These are phyloP conservation scores for Amanita subjunquillea DNA, from an alignment of 768 basidiomycete genomes.

Conservation along the genomic window DNA sequence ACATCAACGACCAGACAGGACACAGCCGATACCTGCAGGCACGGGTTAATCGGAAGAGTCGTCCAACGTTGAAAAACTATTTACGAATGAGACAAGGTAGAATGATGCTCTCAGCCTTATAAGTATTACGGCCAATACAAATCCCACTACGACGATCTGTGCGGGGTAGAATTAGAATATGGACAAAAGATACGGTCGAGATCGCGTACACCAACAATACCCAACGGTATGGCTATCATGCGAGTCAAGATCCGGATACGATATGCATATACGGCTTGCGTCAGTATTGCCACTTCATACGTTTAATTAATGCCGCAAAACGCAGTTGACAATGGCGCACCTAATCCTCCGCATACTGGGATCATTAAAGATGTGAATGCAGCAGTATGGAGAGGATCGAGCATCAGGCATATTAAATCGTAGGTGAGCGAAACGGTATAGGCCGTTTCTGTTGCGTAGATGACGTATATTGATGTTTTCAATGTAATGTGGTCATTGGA, in stretches of 20 bases:
- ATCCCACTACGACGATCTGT: not conserved
- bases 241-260: conserved; percentile 19
- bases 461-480: conserved; percentile 17
- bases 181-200: too few relatives aligned
- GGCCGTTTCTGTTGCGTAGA: conserved; percentile 18
- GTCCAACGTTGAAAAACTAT: not conserved
- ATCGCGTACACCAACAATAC: conserved; percentile 5
- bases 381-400: not conserved
- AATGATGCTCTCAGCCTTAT: not conserved
- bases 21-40: conserved; percentile 16
- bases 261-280: conserved; percentile 23
- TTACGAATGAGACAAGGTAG: not conserved
- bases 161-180: not conserved
- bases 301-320: not conserved
- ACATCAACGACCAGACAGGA: conserved; percentile 20
- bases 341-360: conserved; percentile 14
- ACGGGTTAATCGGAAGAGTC: not conserved
- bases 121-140: not conserved
- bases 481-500: conserved; percentile 15
- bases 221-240: conserved; percentile 6
- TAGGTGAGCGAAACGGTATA: conserved; percentile 17
- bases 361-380: conserved; percentile 10
- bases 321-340: conserved; percentile 8
- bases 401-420: conserved; percentile 8
- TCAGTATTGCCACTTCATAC: conserved; percentile 19